Evolutionary conservation across 805 yeast species (phyloP).

Genomic region (Candida nonsorbophila): DNA sequence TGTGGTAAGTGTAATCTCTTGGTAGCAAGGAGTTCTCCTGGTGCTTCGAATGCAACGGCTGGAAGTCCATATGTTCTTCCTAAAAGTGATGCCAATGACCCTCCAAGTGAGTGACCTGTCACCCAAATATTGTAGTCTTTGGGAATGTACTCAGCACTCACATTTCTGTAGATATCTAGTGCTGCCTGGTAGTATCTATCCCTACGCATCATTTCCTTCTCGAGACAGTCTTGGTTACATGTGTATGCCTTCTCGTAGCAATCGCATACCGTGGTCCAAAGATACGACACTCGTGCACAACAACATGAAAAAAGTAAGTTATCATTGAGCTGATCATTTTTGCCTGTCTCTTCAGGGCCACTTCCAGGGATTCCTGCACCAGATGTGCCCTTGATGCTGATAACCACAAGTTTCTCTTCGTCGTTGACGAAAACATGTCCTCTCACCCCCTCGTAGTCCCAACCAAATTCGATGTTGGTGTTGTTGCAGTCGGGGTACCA

Average conservation of each 20-base stretch:
- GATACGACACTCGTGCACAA: slow-evolving; percentile 85
- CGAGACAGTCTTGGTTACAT: slow-evolving; percentile 85
- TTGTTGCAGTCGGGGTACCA: slow-evolving; percentile 52
- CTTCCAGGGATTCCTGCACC: slow-evolving; percentile 61
- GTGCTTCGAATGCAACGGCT: slow-evolving; percentile 86
- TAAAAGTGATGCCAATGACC: slow-evolving; percentile 71
- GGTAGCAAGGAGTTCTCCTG: slow-evolving; percentile 84
- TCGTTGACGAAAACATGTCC: slow-evolving; percentile 81
- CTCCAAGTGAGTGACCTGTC: slow-evolving; percentile 95
- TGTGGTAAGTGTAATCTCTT: slow-evolving; percentile 81
- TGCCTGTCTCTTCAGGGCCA: slow-evolving; percentile 61
- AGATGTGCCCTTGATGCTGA: slow-evolving; percentile 87
- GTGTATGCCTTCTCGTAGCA: slow-evolving; percentile 81
- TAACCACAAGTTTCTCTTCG: slow-evolving; percentile 57
- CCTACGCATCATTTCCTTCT: slow-evolving; percentile 61
- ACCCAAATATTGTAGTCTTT: slow-evolving; percentile 69
- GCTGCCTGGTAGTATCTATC: slow-evolving; percentile 83
- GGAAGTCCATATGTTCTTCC: slow-evolving; percentile 92
- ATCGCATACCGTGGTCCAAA: slow-evolving; percentile 95
- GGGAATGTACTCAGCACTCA: slow-evolving; percentile 59
- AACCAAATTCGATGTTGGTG: slow-evolving; percentile 66
- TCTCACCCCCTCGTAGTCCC: slow-evolving; percentile 80
- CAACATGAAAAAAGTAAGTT: slow-evolving; percentile 90
- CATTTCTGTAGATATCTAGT: slow-evolving; percentile 70
- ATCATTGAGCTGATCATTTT: slow-evolving; percentile 79